Evolutionary conservation across 768 basidiomycete genomes (phyloP).

Genomic region (Sporobolomyces roseus): DNA sequence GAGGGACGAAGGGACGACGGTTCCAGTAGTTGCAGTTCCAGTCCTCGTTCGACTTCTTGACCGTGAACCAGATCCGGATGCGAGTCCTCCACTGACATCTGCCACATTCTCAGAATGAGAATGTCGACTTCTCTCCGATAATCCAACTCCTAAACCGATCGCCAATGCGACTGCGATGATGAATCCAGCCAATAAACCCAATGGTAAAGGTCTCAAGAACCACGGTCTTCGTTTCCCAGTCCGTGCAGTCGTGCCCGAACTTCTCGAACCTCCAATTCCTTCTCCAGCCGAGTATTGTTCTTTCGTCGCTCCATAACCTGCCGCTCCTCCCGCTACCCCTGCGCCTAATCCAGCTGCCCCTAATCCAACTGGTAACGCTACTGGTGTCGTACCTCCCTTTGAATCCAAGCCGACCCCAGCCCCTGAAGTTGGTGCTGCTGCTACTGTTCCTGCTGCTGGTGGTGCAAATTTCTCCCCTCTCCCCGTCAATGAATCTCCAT

Average conservation of each 20-base stretch:
- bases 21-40: conserved; percentile 10
- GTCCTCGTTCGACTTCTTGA: neutral
- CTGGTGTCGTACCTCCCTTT: neutral
- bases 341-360: neutral
- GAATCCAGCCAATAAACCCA: conserved; percentile 16
- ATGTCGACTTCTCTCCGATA: neutral
- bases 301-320: neutral
- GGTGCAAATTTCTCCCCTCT: conserved; percentile 13
- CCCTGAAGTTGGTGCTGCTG: neutral
- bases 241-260: conserved; percentile 25
- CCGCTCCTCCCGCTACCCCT: neutral
- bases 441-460: neutral
- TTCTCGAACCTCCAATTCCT: neutral
- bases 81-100: neutral
- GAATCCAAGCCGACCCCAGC: neutral
- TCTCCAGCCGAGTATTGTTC: neutral
- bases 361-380: neutral
- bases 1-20: conserved; percentile 32
- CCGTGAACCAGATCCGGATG: neutral
- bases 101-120: neutral
- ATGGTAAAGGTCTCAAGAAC: conserved; percentile 32
- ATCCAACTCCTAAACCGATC: conserved; percentile 36
- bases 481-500: conserved; percentile 3
- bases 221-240: conserved; percentile 21
- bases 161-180: conserved; percentile 35